Evolutionary conservation across 2,329 filamentous ascomycete species (phyloP), one percentile per base, ranked within the genome.

Genomic region (Neophaeococcomyces aloes): DNA sequence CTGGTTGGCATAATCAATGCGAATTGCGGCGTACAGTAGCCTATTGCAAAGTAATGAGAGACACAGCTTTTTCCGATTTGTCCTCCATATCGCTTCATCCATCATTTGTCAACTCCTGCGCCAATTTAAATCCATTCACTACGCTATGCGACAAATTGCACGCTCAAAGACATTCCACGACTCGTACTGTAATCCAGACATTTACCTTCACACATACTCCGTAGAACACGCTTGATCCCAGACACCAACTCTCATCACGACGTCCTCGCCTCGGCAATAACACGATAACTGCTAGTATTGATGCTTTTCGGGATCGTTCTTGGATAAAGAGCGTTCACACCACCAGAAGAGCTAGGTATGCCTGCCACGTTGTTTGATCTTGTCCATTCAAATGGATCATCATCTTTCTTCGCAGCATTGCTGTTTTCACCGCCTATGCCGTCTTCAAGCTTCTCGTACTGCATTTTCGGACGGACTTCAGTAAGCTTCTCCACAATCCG

Each of bases 381-480:
- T 59, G 77, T 67, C 42, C 71, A 66, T 8, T 75, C 75, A 42
- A 71, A 11, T 69, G 66, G 7, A 78, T 67, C 49, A 76, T 74
- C 35, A 8, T 32, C 47, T 29, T 45, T 27, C 29, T 44, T 46
- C 11, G 17, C 35, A 7, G 23, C 47, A 10, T 35, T 30, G 10
- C 19, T 46, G 38, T 61, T 59, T 32, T 61, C 57, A 1, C 57
- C 56, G 33, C 76, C 76, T 47, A 84, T 79, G 2, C 71, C 76
- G 42, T 84, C 79, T 10, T 72, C 69, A 44, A 84, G 67, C 52
- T 82, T 75, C 33, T 74, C 66, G 54, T 80, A 86, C 1, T 65
- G 62, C 3, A 72, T 72, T 1, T 65, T 60, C 0, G 81, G 80
- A 4, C 81, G 72, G 10, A 75, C 70, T 29, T 68, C 65, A 25